These are phyloP conservation scores for Colletotrichum liaoningense DNA, from an alignment of 2,329 filamentous ascomycete genomes.

Conservation along the genomic window DNA sequence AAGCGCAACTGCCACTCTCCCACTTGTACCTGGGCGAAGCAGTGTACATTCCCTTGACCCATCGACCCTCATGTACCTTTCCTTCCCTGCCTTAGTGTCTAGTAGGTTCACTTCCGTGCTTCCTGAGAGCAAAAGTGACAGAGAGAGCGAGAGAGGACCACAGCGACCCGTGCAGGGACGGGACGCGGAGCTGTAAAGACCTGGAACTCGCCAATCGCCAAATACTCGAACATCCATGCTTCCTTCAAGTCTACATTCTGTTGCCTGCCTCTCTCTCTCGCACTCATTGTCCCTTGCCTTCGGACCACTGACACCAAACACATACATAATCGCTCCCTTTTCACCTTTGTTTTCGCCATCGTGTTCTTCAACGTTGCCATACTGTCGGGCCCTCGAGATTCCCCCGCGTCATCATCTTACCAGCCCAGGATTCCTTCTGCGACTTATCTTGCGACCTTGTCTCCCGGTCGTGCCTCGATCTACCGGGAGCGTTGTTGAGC, in stretches of 20 bases:
- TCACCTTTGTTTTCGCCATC: not conserved
- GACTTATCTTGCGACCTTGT: not conserved
- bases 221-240: not conserved
- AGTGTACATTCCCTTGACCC: not conserved
- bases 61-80: conserved; percentile 10
- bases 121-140: not conserved
- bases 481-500: not conserved
- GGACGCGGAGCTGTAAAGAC: not conserved
- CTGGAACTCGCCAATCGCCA: conserved; percentile 13
- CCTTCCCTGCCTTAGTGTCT: conserved; percentile 2
- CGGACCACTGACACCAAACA: not conserved
- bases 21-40: conserved; percentile 9
- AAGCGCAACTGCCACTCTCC: not conserved
- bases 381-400: not conserved
- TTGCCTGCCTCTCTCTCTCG: not conserved
- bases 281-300: too few relatives aligned
- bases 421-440: not conserved
- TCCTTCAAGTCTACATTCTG: not conserved
- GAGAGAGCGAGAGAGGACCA: not conserved
- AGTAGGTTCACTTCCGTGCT: not conserved
- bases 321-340: conserved; percentile 6
- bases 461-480: not conserved
- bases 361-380: not conserved
- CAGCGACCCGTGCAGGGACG: conserved; percentile 26
- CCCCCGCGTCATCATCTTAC: not conserved